These are phyloP conservation scores for Botryosphaeria dothidea DNA, from an alignment of 2,329 filamentous ascomycete genomes.

Conservation along the genomic window DNA sequence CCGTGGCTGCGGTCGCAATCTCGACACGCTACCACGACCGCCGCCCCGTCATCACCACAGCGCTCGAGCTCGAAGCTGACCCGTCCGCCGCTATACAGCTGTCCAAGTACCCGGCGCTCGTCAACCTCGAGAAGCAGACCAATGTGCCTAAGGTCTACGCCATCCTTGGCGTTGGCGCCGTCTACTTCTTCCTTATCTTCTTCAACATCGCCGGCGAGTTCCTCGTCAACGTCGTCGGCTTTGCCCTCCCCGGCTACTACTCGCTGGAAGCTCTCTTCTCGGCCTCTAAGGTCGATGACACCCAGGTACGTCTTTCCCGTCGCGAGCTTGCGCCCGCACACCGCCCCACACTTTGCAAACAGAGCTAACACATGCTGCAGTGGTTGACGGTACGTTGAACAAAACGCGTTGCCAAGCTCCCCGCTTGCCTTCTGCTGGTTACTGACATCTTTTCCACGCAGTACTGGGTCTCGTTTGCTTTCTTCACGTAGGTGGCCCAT, in stretches of 20 bases:
- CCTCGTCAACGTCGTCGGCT: slow-evolving; percentile 83
- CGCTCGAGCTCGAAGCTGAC: slow-evolving; percentile 14
- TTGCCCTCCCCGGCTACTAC: slow-evolving; percentile 82
- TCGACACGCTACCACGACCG: neutral
- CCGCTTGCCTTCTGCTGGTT: neutral
- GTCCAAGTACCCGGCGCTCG: slow-evolving; percentile 79
- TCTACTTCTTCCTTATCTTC: slow-evolving; percentile 90
- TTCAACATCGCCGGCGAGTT: slow-evolving; percentile 91
- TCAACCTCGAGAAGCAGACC: slow-evolving; percentile 83
- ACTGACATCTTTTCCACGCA: slow-evolving; percentile 30
- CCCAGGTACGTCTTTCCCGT: slow-evolving; percentile 62
- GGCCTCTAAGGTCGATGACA: slow-evolving; percentile 71
- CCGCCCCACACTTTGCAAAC: neutral
- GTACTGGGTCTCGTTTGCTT: slow-evolving; percentile 87
- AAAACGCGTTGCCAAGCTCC: neutral
- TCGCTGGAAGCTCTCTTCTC: slow-evolving; percentile 77
- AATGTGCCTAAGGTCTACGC: slow-evolving; percentile 83
- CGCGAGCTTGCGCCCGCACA: neutral
- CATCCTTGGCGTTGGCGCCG: slow-evolving; percentile 70
- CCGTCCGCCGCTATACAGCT: slow-evolving; percentile 55
- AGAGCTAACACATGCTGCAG: slow-evolving; percentile 49
- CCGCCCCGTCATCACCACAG: neutral
- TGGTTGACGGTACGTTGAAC: slow-evolving; percentile 58
- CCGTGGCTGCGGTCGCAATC: slow-evolving; percentile 9
- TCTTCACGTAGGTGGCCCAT: slow-evolving; percentile 63